Evolutionary conservation across 805 yeast genomes (phyloP), one percentile per base, ranked within the genome.

Genomic region (Suhomyces xylopsoci): DNA sequence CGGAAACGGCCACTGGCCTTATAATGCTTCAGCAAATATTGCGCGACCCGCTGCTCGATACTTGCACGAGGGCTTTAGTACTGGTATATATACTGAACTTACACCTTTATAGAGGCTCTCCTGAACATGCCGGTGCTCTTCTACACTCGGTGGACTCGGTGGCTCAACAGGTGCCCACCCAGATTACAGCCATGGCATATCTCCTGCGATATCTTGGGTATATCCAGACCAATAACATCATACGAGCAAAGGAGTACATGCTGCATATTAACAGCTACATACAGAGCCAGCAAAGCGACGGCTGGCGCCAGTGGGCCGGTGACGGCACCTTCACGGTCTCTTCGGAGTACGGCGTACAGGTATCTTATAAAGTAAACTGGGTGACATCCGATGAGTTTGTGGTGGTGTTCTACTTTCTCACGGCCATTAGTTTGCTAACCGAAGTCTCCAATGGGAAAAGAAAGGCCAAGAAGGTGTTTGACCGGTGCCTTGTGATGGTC

Each of bases 301-400:
- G 47, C 5, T 65, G 69, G 69, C n/a, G 22, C 2, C 47, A 40
- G 5, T 65, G 69, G 69, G 48, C 41, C 10, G 59, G 55, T 10
- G 61, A 62, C 45, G 67, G 67, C 1, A 25, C 25, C 3, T 48
- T 58, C 7, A 54, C 43, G 9, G 48, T 56, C 22, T n/a, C 24
- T 38, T 10, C 22, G 5, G 42, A 15, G 20, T 17, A 17, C 42
- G 20, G 22, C 14, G 22, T 38, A 12, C 36, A 7, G 7, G 52
- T 17, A 45, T 47, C 48, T 15, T 74, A 54, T 58, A 69, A 64
- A 20, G 57, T 77, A 1, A 60, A 61, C 17, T 80, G 83, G 82
- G 51, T 79, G 10, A 66, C 70, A 12, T 66, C 76, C 4, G 74
- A 71, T 42, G 81, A 79, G 51, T 77, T 75, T 58, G 68, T 71